Conservation (phyloP, 176 grass and related monocot species). For the Pontederia crassipes region DNA sequence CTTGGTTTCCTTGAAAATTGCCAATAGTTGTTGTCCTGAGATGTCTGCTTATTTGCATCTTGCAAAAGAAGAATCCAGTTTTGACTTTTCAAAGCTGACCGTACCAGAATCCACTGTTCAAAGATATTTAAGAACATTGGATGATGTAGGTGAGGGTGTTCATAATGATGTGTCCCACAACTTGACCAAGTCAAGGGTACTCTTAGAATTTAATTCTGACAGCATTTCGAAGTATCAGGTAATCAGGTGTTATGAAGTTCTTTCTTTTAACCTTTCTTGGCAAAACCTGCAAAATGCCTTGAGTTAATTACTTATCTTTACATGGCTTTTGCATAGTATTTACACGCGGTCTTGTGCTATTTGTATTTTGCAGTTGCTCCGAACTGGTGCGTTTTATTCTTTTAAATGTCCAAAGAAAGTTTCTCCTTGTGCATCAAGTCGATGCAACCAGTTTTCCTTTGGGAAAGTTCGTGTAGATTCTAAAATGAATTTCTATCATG, state of each 20-base stretch:
- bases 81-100: too few species aligned
- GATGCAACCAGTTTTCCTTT: conserved; percentile 36
- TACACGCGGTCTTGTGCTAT: neutral
- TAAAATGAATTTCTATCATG: conserved; percentile 36
- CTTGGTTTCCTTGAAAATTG: conserved; percentile 30
- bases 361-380: conserved; percentile 38
- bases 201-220: conserved; percentile 61
- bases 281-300: neutral
- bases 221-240: conserved; percentile 50
- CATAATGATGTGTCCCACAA: conserved; percentile 12
- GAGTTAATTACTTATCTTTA: neutral
- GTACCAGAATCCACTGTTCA: too few species aligned
- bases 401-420: conserved; percentile 47
- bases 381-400: conserved; percentile 63
- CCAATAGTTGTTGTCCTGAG: conserved; percentile 32
- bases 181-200: conserved; percentile 26
- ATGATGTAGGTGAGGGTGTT: conserved; percentile 26
- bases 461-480: conserved; percentile 38
- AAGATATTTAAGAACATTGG: neutral
- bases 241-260: neutral
- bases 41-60: conserved; percentile 9
- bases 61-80: too few species aligned
- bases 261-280: conserved; percentile 7
- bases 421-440: conserved; percentile 11
- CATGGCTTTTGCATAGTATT: neutral